Percentiles rank a stretch among this genome's conserved stretches.
Conservation (phyloP, 2,329 filamentous ascomycete species). For the Tricladium varicosporioides region DNA sequence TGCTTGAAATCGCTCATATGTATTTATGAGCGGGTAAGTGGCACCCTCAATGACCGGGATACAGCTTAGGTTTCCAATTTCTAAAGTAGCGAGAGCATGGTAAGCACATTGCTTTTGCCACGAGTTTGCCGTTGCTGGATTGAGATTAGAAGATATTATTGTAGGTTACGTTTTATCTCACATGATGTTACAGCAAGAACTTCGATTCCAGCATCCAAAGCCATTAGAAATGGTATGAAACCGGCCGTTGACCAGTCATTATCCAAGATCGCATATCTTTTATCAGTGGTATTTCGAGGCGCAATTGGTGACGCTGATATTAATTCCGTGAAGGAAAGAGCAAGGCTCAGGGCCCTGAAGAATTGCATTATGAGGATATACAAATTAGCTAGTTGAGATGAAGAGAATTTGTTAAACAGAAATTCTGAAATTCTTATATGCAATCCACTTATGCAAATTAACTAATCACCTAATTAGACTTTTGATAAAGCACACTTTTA, state of each 20-base stretch:
- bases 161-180: conserved; percentile 29
- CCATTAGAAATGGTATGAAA: conserved; percentile 44
- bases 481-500: too few relatives aligned
- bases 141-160: not conserved
- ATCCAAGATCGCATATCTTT: conserved; percentile 41
- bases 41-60: conserved; percentile 47
- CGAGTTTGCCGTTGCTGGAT: conserved; percentile 39
- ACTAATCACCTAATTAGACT: too few relatives aligned
- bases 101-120: conserved; percentile 45
- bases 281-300: conserved; percentile 1
- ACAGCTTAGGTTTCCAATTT: conserved; percentile 45
- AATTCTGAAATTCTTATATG: too few relatives aligned
- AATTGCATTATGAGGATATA: too few relatives aligned
- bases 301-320: too few relatives aligned
- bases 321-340: too few relatives aligned
- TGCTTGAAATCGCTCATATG: conserved; percentile 41
- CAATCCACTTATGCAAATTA: too few relatives aligned
- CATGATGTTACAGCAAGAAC: conserved; percentile 40
- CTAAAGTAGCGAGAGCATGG: conserved; percentile 46
- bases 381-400: too few relatives aligned
- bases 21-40: conserved; percentile 47
- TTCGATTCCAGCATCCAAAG: conserved; percentile 43
- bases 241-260: conserved; percentile 45
- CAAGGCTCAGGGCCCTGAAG: too few relatives aligned
- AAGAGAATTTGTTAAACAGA: too few relatives aligned